Evolutionary conservation across 148 eudicot species (phyloP).

Genomic region (Persicaria tinctoria): DNA sequence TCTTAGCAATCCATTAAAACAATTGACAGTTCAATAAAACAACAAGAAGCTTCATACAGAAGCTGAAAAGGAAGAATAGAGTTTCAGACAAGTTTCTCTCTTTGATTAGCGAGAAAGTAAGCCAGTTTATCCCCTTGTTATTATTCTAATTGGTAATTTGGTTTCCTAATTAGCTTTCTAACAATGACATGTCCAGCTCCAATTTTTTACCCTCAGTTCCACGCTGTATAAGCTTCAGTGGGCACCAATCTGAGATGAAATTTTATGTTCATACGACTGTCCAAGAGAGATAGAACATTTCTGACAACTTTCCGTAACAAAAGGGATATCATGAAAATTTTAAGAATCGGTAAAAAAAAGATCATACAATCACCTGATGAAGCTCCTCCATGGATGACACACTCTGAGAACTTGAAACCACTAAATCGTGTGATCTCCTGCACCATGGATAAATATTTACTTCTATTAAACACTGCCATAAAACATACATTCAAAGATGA

Average conservation of each 20-base stretch:
- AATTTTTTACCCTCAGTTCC: too few relatives aligned
- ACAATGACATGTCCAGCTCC: too few relatives aligned
- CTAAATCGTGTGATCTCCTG: conserved; percentile 52
- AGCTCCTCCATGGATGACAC: conserved; percentile 22
- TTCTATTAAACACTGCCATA: background rate
- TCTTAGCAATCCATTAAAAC: background rate
- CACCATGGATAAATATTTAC: conserved; percentile 11
- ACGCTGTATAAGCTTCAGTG: too few relatives aligned
- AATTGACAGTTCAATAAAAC: background rate
- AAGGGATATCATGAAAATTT: background rate
- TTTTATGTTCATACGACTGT: background rate
- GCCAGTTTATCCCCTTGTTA: too few relatives aligned
- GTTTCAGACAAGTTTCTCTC: too few relatives aligned
- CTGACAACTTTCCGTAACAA: background rate
- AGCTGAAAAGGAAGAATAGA: too few relatives aligned
- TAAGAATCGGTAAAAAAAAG: background rate
- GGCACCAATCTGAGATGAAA: too few relatives aligned
- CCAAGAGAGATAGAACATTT: background rate
- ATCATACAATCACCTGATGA: conserved; percentile 25
- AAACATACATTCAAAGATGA: background rate
- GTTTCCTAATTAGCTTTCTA: too few relatives aligned
- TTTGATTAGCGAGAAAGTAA: too few relatives aligned
- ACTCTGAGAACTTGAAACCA: conserved; percentile 14
- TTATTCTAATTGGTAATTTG: too few relatives aligned
- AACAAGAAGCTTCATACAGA: too few relatives aligned